phyloP scores from a whole-genome alignment of 768 basidiomycete genomes.

The Tricholoma bakamatsutake region DNA sequence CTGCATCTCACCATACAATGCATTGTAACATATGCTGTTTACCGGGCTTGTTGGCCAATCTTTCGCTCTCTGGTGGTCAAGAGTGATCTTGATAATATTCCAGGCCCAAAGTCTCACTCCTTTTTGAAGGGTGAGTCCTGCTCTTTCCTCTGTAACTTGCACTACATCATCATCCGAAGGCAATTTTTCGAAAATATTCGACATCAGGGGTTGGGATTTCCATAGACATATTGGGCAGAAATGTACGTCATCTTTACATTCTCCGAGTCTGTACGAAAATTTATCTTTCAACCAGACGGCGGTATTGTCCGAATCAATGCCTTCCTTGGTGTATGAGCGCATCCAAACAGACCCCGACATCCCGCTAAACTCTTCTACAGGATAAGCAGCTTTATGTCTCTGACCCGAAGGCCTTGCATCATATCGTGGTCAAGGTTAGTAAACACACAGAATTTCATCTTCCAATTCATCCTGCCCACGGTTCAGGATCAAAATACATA shows the following conservation, averaged over 20 bases:
- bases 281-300: conserved; percentile 8
- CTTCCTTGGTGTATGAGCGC: conserved; percentile 12
- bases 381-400: conserved; percentile 25
- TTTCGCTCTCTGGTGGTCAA: conserved; percentile 11
- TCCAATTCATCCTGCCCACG: neutral
- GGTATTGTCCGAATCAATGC: conserved; percentile 14
- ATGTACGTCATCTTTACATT: neutral
- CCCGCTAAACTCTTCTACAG: neutral
- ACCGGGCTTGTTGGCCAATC: conserved; percentile 8
- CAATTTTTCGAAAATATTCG: neutral
- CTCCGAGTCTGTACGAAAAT: neutral
- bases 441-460: neutral
- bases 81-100: conserved; percentile 27
- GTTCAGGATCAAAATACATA: conserved; percentile 21
- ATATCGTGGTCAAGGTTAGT: conserved; percentile 30
- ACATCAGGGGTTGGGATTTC: neutral
- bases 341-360: neutral
- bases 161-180: neutral
- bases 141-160: neutral
- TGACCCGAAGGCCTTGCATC: conserved; percentile 31
- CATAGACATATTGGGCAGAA: neutral
- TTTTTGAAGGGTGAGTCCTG: conserved; percentile 22
- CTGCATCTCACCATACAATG: conserved; percentile 1
- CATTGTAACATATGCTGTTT: conserved; percentile 7
- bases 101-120: conserved; percentile 25